Percentiles rank a stretch among this genome's conserved stretches.
Conservation (phyloP, 2,329 filamentous ascomycete species). For the Penicillium concentricum region DNA sequence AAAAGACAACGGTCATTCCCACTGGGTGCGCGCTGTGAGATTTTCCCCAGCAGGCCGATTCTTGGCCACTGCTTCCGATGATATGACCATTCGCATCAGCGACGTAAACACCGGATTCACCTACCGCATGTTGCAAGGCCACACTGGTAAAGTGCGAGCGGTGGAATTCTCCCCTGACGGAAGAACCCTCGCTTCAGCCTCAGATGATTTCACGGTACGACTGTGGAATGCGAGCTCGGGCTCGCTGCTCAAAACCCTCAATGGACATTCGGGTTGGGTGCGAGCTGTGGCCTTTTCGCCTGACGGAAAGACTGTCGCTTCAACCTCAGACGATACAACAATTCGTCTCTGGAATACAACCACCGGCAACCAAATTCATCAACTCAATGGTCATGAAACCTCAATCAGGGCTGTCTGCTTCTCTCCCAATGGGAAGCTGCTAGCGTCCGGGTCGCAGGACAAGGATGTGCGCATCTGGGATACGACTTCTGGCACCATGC, state of each 20-base stretch:
- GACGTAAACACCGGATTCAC: constrained; percentile 11
- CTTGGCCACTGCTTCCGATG: constrained; percentile 8
- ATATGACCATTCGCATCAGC: constrained; percentile 10
- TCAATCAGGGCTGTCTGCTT: constrained; percentile 7
- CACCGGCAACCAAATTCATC: background rate
- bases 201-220: constrained; percentile 7
- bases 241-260: background rate
- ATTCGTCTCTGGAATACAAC: constrained; percentile 6
- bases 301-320: constrained; percentile 5
- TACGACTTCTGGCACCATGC: constrained; percentile 1
- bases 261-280: constrained; percentile 8
- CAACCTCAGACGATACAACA: constrained; percentile 5
- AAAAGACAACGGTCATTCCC: constrained; percentile 8
- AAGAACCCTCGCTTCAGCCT: constrained; percentile 5
- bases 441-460: constrained; percentile 5
- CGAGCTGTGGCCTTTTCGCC: constrained; percentile 8
- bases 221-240: constrained; percentile 7
- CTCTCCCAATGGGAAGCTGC: constrained; percentile 3
- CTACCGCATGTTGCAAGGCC: constrained; percentile 8
- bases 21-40: constrained; percentile 8
- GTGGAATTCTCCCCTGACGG: constrained; percentile 10
- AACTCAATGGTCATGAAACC: background rate
- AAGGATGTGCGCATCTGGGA: constrained; percentile 10
- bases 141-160: constrained; percentile 8
- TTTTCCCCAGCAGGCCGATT: constrained; percentile 8